Evolutionary conservation across 148 eudicot species (phyloP), one percentile per base, ranked within the genome.

Genomic region (Nepenthes gracilis): DNA sequence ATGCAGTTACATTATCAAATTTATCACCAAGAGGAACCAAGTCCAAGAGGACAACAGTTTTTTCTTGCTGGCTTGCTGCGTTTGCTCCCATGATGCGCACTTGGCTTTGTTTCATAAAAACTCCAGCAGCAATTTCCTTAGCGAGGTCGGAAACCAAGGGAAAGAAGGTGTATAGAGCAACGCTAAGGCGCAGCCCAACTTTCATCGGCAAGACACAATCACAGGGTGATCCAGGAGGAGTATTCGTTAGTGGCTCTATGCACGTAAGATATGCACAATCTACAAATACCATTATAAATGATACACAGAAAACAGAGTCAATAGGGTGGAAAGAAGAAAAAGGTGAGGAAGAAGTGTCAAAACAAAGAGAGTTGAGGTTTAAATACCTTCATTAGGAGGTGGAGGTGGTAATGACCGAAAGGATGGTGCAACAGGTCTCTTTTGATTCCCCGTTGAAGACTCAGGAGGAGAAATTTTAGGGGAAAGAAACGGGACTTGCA

Each of bases 121-220:
- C 60, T 62, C 83, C 69, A 2, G 75, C 35, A 33, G 99, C 83
- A 36, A 89, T 85, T 59, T 89, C 90, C 37, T 64, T 58, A 51
- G 95, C 88, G 61, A 94, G 80, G 66, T 80, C 80, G 6, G 93
- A 67, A 10, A 89, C 90, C 78, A 84, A 73, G 2, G 97, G 97
- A 55, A 94, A 86, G 71, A 94, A 89, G 36, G 82, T 81, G 75
- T 81, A 85, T 33, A 81, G 54, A 36, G 87, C 55, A 48, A 89
- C 69, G 49, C 67, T 65, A 35, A 89, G 74, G 50, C 69, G 69
- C 58, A 94, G 65, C 63, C 64, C 76, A 47, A 94, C 88, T 76
- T 86, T 77, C 64, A 94, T 75, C 2, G 99, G 97, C 84, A 80
- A 82, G 64, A 94, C 97, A 68, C 99, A 94, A 49, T 85, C 92